Evolutionary conservation across 164 flowering plant species (phyloP).

Genomic region (Macadamia tetraphylla): DNA sequence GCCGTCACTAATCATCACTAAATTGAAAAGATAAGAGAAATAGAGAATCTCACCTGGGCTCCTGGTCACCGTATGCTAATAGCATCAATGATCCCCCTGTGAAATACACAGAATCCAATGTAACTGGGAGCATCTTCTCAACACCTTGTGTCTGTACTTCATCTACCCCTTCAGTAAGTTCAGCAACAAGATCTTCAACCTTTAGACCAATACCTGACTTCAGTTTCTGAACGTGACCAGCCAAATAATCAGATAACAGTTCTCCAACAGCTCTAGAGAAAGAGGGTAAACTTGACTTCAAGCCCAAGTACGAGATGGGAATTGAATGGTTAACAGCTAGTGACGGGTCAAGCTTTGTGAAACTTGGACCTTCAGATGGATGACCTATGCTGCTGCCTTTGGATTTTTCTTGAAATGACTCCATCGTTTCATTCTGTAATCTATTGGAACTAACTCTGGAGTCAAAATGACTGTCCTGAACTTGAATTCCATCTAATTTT

Average conservation of each 20-base stretch:
- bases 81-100: constrained; percentile 81
- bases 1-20: neutral
- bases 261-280: constrained; percentile 23
- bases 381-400: constrained; percentile 17
- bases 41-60: constrained; percentile 56
- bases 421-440: constrained; percentile 19
- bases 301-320: constrained; percentile 21
- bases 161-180: constrained; percentile 50
- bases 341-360: constrained; percentile 24
- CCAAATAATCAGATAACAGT: constrained; percentile 30
- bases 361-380: constrained; percentile 17
- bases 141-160: constrained; percentile 42
- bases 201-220: constrained; percentile 39
- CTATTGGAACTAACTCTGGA: constrained; percentile 8
- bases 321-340: constrained; percentile 19
- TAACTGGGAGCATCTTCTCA: constrained; percentile 67
- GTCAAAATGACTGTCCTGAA: constrained; percentile 11
- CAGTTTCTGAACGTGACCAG: constrained; percentile 39
- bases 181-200: constrained; percentile 49
- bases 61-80: constrained; percentile 80
- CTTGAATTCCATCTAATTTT: constrained; percentile 13
- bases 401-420: constrained; percentile 19
- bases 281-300: constrained; percentile 25
- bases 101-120: constrained; percentile 81
- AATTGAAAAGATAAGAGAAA: neutral